These are phyloP conservation scores for Torulaspora franciscae DNA, from an alignment of 805 yeast species.

Conservation along the genomic window DNA sequence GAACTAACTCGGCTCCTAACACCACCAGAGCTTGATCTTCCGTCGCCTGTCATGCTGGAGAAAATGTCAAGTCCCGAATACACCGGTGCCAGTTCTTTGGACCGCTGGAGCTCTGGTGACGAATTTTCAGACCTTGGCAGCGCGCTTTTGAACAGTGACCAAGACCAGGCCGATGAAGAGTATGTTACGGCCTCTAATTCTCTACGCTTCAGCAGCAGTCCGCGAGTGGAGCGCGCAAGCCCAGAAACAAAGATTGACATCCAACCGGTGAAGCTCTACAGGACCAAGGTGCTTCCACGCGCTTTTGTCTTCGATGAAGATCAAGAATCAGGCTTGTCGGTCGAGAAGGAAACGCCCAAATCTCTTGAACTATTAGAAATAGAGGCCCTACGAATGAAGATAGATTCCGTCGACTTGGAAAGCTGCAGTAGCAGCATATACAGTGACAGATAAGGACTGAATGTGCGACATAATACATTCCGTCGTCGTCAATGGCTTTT, in stretches of 20 bases:
- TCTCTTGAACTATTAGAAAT: slow-evolving; percentile 3
- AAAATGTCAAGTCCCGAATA: slow-evolving; percentile 28
- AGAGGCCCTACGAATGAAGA: slow-evolving; percentile 14
- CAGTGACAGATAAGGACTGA: background rate
- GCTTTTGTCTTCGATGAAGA: background rate
- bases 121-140: slow-evolving; percentile 25
- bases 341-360: slow-evolving; percentile 1
- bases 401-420: slow-evolving; percentile 11
- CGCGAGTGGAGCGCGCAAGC: background rate
- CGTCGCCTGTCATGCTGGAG: slow-evolving; percentile 12
- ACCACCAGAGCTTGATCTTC: slow-evolving; percentile 5
- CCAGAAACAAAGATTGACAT: background rate
- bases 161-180: slow-evolving; percentile 4
- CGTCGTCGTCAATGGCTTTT: background rate
- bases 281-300: slow-evolving; percentile 2
- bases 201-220: slow-evolving; percentile 4
- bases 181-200: slow-evolving; percentile 9
- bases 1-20: background rate
- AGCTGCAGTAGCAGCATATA: slow-evolving; percentile 10
- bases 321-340: background rate
- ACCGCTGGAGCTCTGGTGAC: slow-evolving; percentile 24
- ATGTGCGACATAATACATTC: background rate
- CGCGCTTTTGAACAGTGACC: background rate
- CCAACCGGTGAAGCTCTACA: slow-evolving; percentile 2
- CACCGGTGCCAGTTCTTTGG: slow-evolving; percentile 20